Evolutionary conservation across 176 grass and related monocot species (phyloP).

Genomic region (Puccinellia tenuiflora): DNA sequence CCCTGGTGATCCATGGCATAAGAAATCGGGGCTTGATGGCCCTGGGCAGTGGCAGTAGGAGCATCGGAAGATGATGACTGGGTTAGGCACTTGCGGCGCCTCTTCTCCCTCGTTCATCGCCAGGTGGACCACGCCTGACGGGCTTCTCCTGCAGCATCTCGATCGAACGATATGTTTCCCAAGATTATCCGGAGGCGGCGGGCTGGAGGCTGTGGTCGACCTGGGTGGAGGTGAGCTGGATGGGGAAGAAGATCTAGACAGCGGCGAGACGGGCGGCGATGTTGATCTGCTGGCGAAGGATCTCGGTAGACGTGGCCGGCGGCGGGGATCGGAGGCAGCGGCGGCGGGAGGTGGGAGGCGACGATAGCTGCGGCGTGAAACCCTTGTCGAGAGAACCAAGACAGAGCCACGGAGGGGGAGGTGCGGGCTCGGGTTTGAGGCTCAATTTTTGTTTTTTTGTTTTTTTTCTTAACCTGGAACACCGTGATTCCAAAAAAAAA

Average conservation of each 20-base stretch:
- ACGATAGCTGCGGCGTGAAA: background rate
- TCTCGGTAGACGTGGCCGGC: background rate
- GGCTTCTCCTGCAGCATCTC: background rate
- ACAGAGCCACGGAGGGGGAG: too few species aligned
- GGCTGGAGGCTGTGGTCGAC: background rate
- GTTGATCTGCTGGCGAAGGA: background rate
- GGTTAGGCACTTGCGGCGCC: background rate
- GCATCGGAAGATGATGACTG: background rate
- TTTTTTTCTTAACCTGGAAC: too few species aligned
- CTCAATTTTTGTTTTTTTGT: too few species aligned
- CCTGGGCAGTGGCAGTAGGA: background rate
- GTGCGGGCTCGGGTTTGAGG: too few species aligned
- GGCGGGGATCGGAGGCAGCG: background rate
- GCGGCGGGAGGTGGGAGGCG: background rate
- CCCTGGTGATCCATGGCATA: background rate
- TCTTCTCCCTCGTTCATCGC: background rate
- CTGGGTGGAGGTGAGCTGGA: background rate
- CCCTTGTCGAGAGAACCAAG: too few species aligned
- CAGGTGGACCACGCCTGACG: background rate
- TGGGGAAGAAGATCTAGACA: background rate
- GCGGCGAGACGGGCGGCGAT: background rate
- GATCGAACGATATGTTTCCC: background rate
- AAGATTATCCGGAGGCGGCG: background rate
- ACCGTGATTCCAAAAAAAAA: too few species aligned
- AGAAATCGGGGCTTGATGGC: background rate